A percentile compares a stretch with the other conserved stretches of the same genome.
phyloP scores from a whole-genome alignment of 1,139 yeast genomes.

The Hyphopichia pseudoburtonii region DNA sequence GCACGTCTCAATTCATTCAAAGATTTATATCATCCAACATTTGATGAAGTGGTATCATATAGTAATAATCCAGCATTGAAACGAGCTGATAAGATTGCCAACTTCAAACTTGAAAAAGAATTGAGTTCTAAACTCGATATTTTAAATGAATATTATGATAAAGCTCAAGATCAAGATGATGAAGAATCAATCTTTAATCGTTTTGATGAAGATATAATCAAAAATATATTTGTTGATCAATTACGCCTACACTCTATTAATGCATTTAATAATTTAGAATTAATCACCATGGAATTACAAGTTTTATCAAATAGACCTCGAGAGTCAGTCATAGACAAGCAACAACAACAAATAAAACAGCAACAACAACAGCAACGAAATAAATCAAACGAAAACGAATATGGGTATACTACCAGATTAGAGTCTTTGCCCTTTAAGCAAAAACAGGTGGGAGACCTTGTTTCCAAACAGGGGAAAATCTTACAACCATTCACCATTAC shows the following conservation, averaged over 20 bases:
- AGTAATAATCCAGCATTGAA: conserved; percentile 49
- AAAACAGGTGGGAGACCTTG: conserved; percentile 31
- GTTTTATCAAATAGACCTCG: conserved; percentile 45
- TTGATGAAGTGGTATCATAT: conserved; percentile 28
- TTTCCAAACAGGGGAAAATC: conserved; percentile 73
- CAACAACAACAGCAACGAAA: conserved; percentile 15
- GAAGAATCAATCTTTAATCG: conserved; percentile 26
- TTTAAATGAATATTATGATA: conserved; percentile 30
- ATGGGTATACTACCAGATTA: conserved; percentile 53
- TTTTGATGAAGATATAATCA: conserved; percentile 61
- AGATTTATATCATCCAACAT: conserved; percentile 39
- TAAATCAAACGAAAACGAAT: conserved; percentile 21
- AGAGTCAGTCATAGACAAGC: conserved; percentile 14
- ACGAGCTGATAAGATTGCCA: conserved; percentile 72
- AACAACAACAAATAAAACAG: conserved; percentile 13
- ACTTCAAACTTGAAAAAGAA: conserved; percentile 60
- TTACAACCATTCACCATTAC: conserved; percentile 83
- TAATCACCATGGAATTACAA: conserved; percentile 55
- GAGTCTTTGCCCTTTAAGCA: conserved; percentile 42
- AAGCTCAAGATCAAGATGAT: conserved; percentile 17
- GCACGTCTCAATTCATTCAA: conserved; percentile 41
- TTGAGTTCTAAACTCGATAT: conserved; percentile 42
- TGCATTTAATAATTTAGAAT: conserved; percentile 55
- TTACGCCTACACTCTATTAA: conserved; percentile 52
- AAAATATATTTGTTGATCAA: conserved; percentile 56